A percentile compares a stretch with the other conserved stretches of the same genome.
phyloP scores from a whole-genome alignment of 2,329 filamentous ascomycete genomes.

The Aspergillus novoparasiticus region DNA sequence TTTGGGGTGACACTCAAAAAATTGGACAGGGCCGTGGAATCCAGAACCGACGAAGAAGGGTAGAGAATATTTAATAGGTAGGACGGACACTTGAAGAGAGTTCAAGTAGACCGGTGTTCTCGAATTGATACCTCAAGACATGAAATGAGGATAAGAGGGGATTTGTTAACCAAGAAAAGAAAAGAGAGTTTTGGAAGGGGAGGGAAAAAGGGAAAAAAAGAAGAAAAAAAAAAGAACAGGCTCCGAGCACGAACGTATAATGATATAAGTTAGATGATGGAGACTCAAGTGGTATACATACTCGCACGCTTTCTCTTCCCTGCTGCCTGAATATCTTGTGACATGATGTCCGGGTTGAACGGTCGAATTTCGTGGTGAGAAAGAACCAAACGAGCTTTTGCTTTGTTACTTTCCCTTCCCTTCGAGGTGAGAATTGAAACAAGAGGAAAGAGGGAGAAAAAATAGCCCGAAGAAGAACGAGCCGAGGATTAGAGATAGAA shows the following conservation, averaged over 20 bases:
- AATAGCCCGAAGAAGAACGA: neutral
- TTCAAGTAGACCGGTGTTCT: neutral
- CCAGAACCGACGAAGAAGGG: neutral
- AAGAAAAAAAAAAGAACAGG: neutral
- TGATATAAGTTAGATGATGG: neutral
- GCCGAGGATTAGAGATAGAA: neutral
- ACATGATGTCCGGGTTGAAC: conserved; percentile 30
- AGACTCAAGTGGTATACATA: conserved; percentile 27
- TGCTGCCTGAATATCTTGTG: conserved; percentile 32
- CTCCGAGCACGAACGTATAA: neutral
- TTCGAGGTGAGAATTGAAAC: neutral
- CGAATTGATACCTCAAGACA: neutral
- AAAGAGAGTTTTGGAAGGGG: no score
- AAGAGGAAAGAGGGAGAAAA: conserved; percentile 1
- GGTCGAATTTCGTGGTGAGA: neutral
- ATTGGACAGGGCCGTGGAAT: neutral
- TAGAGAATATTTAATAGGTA: neutral
- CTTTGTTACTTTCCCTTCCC: neutral
- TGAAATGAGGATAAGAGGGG: neutral
- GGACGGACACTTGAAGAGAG: neutral
- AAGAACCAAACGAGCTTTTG: neutral
- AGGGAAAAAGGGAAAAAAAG: neutral
- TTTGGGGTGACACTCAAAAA: conserved; percentile 3
- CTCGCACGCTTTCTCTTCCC: conserved; percentile 45
- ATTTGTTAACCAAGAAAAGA: conserved; percentile 1